Conservation (phyloP, 495 filamentous ascomycete species). For the Daldinia loculata region DNA sequence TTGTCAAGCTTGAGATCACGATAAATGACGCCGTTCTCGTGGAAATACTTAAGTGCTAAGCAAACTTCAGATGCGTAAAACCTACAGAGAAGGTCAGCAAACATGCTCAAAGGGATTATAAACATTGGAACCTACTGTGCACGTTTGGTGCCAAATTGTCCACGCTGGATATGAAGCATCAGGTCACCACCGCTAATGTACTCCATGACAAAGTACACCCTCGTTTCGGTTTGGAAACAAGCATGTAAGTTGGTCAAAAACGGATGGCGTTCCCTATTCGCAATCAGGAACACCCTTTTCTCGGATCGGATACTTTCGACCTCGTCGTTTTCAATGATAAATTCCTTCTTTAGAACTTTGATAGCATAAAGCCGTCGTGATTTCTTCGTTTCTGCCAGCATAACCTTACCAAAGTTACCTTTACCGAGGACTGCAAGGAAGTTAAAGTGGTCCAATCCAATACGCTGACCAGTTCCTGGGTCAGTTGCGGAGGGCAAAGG, state of each 20-base stretch:
- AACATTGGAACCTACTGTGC: constrained; percentile 77
- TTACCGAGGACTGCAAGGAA: constrained; percentile 99
- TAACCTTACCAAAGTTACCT: constrained; percentile 99
- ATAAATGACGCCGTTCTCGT: constrained; percentile 99
- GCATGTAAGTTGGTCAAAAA: constrained; percentile 96
- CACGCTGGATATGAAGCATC: constrained; percentile 98
- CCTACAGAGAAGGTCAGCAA: constrained; percentile 52
- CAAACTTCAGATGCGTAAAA: constrained; percentile 99
- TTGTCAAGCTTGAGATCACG: constrained; percentile 99
- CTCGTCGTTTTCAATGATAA: constrained; percentile 99
- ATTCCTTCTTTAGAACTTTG: constrained; percentile 99
- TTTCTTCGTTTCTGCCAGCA: constrained; percentile 96
- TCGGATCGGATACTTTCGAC: constrained; percentile 99
- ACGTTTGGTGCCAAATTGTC: constrained; percentile 92
- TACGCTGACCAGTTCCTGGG: constrained; percentile 74
- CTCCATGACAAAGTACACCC: constrained; percentile 99
- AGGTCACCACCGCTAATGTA: constrained; percentile 99
- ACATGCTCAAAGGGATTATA: background rate
- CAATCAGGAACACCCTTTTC: constrained; percentile 95
- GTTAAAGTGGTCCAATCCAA: constrained; percentile 98
- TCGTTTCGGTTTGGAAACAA: constrained; percentile 98
- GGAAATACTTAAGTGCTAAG: constrained; percentile 97
- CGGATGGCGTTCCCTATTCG: constrained; percentile 96
- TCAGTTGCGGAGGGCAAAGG: constrained; percentile 66
- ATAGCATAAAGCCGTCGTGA: constrained; percentile 94